A percentile compares a stretch with the other conserved stretches of the same genome.
Conservation (phyloP, 495 filamentous ascomycete genomes). For the Aspergillus affinis region DNA sequence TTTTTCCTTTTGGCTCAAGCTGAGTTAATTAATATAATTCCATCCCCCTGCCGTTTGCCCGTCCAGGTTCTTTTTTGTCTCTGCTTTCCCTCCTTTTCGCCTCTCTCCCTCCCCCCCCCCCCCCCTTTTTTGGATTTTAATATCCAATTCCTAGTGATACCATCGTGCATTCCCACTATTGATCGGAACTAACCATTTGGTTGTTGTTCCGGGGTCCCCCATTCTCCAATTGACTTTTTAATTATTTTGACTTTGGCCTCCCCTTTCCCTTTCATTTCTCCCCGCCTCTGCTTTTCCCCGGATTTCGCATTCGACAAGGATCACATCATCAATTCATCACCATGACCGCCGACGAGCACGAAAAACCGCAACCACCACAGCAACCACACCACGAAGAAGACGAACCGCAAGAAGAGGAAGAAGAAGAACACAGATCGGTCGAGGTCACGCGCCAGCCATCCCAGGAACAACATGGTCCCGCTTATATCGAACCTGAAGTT, state of each 20-base stretch:
- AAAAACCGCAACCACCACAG: not conserved
- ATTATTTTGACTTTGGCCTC: not conserved
- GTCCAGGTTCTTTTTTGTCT: not conserved
- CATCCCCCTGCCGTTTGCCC: not conserved
- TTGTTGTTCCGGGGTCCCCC: too few relatives aligned
- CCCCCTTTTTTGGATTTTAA: too few relatives aligned
- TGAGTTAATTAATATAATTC: not conserved
- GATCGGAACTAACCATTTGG: too few relatives aligned
- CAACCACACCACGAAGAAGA: not conserved
- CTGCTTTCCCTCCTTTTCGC: too few relatives aligned
- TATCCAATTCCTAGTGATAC: too few relatives aligned
- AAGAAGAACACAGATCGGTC: not conserved
- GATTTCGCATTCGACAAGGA: not conserved
- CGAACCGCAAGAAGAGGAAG: too few relatives aligned
- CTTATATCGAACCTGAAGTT: slow-evolving; percentile 34
- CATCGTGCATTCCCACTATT: too few relatives aligned
- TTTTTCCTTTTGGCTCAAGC: too few relatives aligned
- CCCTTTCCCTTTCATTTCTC: not conserved
- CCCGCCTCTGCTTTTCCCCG: too few relatives aligned
- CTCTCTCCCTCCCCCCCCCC: too few relatives aligned
- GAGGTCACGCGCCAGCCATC: not conserved
- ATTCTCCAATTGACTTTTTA: not conserved
- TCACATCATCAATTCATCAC: not conserved
- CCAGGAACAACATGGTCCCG: slow-evolving; percentile 11
- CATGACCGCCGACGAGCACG: not conserved